phyloP scores from a whole-genome alignment of 768 basidiomycete genomes.

The Leccinum boreale region DNA sequence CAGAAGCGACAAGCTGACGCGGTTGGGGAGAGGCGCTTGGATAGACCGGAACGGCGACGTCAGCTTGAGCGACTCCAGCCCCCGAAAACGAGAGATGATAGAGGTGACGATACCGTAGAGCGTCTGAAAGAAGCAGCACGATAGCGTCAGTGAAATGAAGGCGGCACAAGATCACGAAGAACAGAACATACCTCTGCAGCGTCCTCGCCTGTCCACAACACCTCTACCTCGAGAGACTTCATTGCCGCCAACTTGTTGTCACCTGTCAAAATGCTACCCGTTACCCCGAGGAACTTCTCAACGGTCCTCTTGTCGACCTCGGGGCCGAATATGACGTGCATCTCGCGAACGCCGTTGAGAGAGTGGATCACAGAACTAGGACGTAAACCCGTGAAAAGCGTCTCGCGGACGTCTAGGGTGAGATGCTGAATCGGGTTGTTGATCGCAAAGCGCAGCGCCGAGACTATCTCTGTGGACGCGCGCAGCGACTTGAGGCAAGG shows the following conservation, averaged over 20 bases:
- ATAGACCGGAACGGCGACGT: conserved; percentile 32
- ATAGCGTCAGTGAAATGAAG: not conserved
- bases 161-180: not conserved
- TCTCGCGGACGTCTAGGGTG: conserved; percentile 24
- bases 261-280: conserved; percentile 22
- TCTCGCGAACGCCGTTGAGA: conserved; percentile 25
- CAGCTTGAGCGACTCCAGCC: conserved; percentile 27
- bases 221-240: conserved; percentile 27
- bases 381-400: conserved; percentile 29
- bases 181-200: conserved; percentile 24
- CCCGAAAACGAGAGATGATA: conserved; percentile 31
- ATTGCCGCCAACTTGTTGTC: conserved; percentile 10
- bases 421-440: conserved; percentile 19
- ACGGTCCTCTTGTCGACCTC: conserved; percentile 33
- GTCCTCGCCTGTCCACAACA: conserved; percentile 25
- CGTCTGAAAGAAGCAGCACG: conserved; percentile 10
- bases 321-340: conserved; percentile 29
- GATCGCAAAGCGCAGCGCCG: conserved; percentile 17
- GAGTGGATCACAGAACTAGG: conserved; percentile 27
- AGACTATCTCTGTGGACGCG: conserved; percentile 25
- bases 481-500: conserved; percentile 26
- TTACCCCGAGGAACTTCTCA: conserved; percentile 29
- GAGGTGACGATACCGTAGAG: conserved; percentile 29
- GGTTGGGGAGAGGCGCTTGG: conserved; percentile 14
- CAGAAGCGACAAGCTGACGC: conserved; percentile 1